These are phyloP conservation scores for Microbotryum lychnidis-dioicae DNA, from an alignment of 1,284 basidiomycete genomes.

Conservation along the genomic window DNA sequence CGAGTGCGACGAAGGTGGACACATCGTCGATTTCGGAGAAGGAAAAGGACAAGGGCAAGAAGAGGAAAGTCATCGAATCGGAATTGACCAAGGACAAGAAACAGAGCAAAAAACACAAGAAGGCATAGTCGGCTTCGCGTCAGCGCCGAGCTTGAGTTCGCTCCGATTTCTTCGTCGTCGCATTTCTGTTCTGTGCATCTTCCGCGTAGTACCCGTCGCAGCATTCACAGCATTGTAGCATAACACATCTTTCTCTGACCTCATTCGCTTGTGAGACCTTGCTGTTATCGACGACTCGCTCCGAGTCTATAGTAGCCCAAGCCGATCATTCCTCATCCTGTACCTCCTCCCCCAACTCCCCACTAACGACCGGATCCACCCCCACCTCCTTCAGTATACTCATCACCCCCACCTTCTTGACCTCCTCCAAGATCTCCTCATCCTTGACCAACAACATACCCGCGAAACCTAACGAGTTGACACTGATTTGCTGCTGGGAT, in stretches of 20 bases:
- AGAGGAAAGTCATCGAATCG: background rate
- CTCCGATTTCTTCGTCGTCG: background rate
- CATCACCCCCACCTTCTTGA: constrained; percentile 35
- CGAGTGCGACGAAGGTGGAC: background rate
- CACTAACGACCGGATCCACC: constrained; percentile 45
- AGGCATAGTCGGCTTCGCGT: background rate
- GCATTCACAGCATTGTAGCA: too few relatives aligned
- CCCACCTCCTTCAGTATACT: constrained; percentile 38
- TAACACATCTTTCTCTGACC: too few relatives aligned
- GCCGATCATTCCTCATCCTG: background rate
- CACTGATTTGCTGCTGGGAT: background rate
- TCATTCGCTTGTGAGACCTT: too few relatives aligned
- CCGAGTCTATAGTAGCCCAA: background rate
- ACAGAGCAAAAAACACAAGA: constrained; percentile 17
- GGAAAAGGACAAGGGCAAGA: background rate
- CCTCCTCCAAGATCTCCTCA: constrained; percentile 15
- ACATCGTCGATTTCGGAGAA: background rate
- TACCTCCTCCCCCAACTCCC: constrained; percentile 44
- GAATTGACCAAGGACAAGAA: constrained; percentile 11
- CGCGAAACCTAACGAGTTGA: constrained; percentile 33
- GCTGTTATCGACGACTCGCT: too few relatives aligned
- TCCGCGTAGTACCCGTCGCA: too few relatives aligned
- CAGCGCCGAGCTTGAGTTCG: background rate
- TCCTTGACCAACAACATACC: constrained; percentile 34
- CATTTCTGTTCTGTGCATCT: too few relatives aligned